Evolutionary conservation across 768 basidiomycete genomes (phyloP).

Genomic region (Leucogyrophana mollusca): DNA sequence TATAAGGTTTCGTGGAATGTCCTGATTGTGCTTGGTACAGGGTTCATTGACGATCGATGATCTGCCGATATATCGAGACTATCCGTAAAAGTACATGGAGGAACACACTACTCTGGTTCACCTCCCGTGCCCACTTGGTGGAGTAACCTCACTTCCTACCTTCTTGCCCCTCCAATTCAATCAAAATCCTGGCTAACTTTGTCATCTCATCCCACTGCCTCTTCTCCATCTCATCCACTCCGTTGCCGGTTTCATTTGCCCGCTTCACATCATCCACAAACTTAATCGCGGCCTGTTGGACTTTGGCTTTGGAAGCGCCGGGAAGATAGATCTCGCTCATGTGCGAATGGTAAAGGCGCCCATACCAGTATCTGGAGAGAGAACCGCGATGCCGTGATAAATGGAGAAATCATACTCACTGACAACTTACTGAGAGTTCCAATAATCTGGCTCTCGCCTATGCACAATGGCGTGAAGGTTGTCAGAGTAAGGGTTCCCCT

Average conservation of each 20-base stretch:
- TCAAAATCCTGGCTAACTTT: slow-evolving; percentile 13
- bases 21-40: too few species aligned
- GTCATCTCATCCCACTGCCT: slow-evolving; percentile 19
- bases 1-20: too few species aligned
- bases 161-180: slow-evolving; percentile 8
- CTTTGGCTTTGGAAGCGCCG: slow-evolving; percentile 9
- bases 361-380: slow-evolving; percentile 14
- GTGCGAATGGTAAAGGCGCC: slow-evolving; percentile 15
- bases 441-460: slow-evolving; percentile 23
- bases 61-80: too few species aligned
- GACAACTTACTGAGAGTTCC: slow-evolving; percentile 10
- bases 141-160: not conserved
- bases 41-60: too few species aligned
- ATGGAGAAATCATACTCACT: not conserved
- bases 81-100: too few species aligned
- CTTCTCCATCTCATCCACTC: slow-evolving; percentile 13
- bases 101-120: too few species aligned
- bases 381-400: not conserved
- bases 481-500: slow-evolving; percentile 19
- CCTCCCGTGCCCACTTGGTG: too few species aligned
- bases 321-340: slow-evolving; percentile 15
- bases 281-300: slow-evolving; percentile 2
- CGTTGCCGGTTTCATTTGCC: slow-evolving; percentile 10
- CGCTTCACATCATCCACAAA: slow-evolving; percentile 13
- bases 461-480: slow-evolving; percentile 21